These are phyloP conservation scores for Thyridium curvatum DNA, from an alignment of 2,329 filamentous ascomycete species.

Conservation along the genomic window DNA sequence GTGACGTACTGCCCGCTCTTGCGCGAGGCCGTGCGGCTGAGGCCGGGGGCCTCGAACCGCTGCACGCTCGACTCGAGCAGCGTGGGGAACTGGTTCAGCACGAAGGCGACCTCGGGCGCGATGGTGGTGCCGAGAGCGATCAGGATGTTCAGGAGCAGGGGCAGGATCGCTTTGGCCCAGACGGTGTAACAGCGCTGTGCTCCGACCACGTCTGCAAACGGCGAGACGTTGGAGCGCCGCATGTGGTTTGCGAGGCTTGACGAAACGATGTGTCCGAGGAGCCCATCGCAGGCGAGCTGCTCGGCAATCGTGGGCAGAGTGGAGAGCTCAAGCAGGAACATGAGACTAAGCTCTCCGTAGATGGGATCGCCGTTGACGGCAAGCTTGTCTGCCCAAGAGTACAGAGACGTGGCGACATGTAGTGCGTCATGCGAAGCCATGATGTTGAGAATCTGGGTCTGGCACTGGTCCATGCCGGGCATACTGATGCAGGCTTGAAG, in stretches of 20 bases:
- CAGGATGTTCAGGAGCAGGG: conserved; percentile 82
- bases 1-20: conserved; percentile 60
- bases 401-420: conserved; percentile 78
- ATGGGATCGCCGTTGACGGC: conserved; percentile 74
- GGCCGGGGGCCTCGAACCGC: conserved; percentile 59
- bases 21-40: conserved; percentile 35
- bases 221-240: conserved; percentile 63
- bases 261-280: conserved; percentile 72
- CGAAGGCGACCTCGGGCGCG: conserved; percentile 76
- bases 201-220: conserved; percentile 67
- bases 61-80: conserved; percentile 68
- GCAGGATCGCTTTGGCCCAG: conserved; percentile 84
- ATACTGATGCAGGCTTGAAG: conserved; percentile 78
- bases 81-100: conserved; percentile 82
- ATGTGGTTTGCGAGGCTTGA: conserved; percentile 76
- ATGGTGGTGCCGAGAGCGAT: conserved; percentile 74
- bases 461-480: conserved; percentile 66
- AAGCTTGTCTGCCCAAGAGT: conserved; percentile 88
- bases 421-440: conserved; percentile 66
- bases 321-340: conserved; percentile 85
- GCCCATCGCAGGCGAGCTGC: conserved; percentile 79
- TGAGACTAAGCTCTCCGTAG: conserved; percentile 85
- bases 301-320: conserved; percentile 77
- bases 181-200: conserved; percentile 75
- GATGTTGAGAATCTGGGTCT: conserved; percentile 64